Conservation (phyloP, 768 basidiomycete species). For the Rhodotorula paludigena region DNA sequence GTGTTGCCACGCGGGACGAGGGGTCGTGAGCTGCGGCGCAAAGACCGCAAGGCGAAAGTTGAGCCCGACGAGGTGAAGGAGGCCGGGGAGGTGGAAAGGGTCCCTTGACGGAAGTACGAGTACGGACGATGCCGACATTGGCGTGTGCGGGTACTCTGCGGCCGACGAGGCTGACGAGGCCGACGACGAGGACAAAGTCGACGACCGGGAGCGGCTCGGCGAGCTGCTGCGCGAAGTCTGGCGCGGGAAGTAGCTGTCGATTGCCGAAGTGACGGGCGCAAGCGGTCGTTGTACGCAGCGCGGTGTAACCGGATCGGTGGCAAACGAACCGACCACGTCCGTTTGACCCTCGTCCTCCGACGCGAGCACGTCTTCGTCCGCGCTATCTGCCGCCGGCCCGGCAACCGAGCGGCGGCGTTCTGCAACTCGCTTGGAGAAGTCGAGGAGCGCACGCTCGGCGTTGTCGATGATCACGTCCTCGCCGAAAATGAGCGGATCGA, state of each 20-base stretch:
- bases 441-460: slow-evolving; percentile 13
- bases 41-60: slow-evolving; percentile 30
- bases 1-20: background rate
- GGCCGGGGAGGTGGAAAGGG: slow-evolving; percentile 31
- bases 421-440: slow-evolving; percentile 23
- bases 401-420: slow-evolving; percentile 6
- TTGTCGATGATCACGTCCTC: background rate
- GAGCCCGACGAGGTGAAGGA: slow-evolving; percentile 35
- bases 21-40: background rate
- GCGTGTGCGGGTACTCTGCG: background rate
- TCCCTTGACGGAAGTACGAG: slow-evolving; percentile 5
- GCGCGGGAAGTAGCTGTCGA: background rate
- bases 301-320: slow-evolving; percentile 31
- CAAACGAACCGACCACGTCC: background rate
- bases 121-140: background rate
- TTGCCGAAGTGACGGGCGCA: background rate
- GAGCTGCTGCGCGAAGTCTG: background rate
- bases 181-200: background rate
- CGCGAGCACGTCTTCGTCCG: background rate
- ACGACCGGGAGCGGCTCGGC: background rate
- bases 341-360: background rate
- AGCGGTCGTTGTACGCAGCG: background rate
- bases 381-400: background rate
- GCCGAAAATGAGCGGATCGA: no score
- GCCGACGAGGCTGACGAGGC: background rate